A percentile compares a stretch with the other conserved stretches of the same genome.
These are phyloP conservation scores for Sporobolus alterniflorus DNA, from an alignment of 202 grass and related monocot species.

Conservation along the genomic window DNA sequence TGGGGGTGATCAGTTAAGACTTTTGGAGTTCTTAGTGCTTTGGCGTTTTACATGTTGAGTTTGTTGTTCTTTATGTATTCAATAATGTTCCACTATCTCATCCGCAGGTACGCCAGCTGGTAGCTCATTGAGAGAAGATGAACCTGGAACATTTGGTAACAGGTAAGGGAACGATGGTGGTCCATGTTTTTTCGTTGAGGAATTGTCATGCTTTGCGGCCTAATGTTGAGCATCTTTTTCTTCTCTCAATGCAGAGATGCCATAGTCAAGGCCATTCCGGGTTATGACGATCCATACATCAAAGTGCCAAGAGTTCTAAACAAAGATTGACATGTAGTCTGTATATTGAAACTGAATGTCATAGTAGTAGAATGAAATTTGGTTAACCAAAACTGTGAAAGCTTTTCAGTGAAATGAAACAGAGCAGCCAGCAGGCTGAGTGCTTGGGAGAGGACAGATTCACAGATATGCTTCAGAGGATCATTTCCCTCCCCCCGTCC, in stretches of 20 bases:
- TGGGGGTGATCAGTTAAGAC: neutral
- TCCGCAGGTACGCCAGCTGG: slow-evolving; percentile 40
- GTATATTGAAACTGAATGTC: neutral
- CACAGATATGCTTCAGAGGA: no score
- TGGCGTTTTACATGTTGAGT: neutral
- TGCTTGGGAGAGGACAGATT: no score
- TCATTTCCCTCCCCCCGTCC: no score
- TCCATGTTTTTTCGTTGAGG: neutral
- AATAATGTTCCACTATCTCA: slow-evolving; percentile 1
- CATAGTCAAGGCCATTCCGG: slow-evolving; percentile 69
- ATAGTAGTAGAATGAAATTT: no score
- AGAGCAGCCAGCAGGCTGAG: no score
- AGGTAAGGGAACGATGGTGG: slow-evolving; percentile 41
- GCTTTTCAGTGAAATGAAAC: no score
- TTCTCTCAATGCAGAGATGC: slow-evolving; percentile 60
- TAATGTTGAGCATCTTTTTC: neutral
- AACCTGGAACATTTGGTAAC: slow-evolving; percentile 73
- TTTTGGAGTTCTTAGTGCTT: neutral
- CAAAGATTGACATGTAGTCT: slow-evolving; percentile 60
- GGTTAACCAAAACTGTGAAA: no score
- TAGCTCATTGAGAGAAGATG: slow-evolving; percentile 68
- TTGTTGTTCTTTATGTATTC: neutral
- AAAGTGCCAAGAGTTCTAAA: slow-evolving; percentile 88
- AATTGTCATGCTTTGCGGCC: neutral
- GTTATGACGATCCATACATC: slow-evolving; percentile 76